Conservation (phyloP, 768 basidiomycete genomes). For the Calocera viscosa region DNA sequence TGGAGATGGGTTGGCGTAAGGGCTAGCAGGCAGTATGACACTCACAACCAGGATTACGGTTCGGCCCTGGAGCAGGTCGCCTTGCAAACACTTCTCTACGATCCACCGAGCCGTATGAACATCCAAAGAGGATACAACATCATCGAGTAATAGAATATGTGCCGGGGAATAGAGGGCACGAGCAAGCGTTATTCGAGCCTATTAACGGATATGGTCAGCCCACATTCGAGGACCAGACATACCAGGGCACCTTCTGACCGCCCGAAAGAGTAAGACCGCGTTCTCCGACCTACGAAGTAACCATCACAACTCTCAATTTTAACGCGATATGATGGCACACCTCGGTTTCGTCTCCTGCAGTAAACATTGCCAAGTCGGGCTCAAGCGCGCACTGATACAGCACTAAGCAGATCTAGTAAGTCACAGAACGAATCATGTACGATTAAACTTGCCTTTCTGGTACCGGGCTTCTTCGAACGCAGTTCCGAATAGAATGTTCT, state of each 20-base stretch:
- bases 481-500: conserved; percentile 40
- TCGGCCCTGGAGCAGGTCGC: conserved; percentile 36
- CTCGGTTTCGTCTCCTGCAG: conserved; percentile 55
- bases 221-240: not conserved
- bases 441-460: conserved; percentile 25
- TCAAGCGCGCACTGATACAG: conserved; percentile 32
- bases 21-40: not conserved
- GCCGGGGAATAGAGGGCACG: conserved; percentile 25
- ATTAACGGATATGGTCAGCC: not conserved
- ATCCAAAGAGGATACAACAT: conserved; percentile 31
- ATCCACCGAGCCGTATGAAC: conserved; percentile 30
- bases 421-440: not conserved
- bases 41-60: conserved; percentile 44
- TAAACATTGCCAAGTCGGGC: conserved; percentile 37
- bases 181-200: conserved; percentile 27
- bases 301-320: not conserved
- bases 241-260: conserved; percentile 24
- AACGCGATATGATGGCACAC: not conserved
- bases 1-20: not conserved
- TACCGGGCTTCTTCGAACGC: conserved; percentile 35
- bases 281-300: conserved; percentile 41
- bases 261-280: conserved; percentile 45
- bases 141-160: conserved; percentile 26
- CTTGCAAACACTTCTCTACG: conserved; percentile 36
- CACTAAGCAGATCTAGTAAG: conserved; percentile 19